Evolutionary conservation across 2,329 filamentous ascomycete genomes (phyloP).

Genomic region (Trichoderma sp.): DNA sequence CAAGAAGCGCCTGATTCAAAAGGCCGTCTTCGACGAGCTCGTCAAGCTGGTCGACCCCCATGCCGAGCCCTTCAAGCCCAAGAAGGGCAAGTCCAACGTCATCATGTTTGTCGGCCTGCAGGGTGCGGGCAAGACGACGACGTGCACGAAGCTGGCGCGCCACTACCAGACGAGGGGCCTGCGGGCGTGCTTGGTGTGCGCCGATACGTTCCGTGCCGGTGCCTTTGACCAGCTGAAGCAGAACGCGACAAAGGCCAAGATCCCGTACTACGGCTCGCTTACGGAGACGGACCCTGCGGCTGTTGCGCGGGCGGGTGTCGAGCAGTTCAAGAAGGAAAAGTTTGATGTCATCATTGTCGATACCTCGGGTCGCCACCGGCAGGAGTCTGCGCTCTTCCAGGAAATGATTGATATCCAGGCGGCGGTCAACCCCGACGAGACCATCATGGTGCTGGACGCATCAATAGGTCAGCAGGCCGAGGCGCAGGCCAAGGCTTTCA

Average conservation of each 20-base stretch:
- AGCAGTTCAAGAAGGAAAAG: constrained; percentile 97
- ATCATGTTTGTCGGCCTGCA: constrained; percentile 99
- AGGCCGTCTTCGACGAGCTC: constrained; percentile 95
- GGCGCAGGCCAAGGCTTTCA: constrained; percentile 93
- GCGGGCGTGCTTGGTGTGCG: constrained; percentile 90
- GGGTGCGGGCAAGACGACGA: constrained; percentile 96
- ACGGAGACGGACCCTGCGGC: constrained; percentile 95
- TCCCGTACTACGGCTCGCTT: constrained; percentile 95
- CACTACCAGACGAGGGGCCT: constrained; percentile 95
- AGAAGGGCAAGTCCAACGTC: constrained; percentile 93
- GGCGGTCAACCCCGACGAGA: constrained; percentile 90
- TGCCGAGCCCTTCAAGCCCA: constrained; percentile 91
- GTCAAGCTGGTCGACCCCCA: constrained; percentile 95
- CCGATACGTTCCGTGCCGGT: constrained; percentile 97
- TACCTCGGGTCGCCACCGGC: constrained; percentile 90
- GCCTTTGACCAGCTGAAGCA: constrained; percentile 99
- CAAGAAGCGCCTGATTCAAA: constrained; percentile 98
- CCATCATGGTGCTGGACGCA: constrained; percentile 96
- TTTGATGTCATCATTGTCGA: constrained; percentile 99
- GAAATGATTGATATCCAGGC: constrained; percentile 97
- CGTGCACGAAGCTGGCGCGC: constrained; percentile 92
- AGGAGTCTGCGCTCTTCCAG: constrained; percentile 92
- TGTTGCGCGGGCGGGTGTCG: constrained; percentile 92
- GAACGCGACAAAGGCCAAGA: constrained; percentile 98
- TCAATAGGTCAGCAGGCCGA: constrained; percentile 97